phyloP scores from a whole-genome alignment of 1,284 basidiomycete genomes.

The Ceratobasidium sp. region DNA sequence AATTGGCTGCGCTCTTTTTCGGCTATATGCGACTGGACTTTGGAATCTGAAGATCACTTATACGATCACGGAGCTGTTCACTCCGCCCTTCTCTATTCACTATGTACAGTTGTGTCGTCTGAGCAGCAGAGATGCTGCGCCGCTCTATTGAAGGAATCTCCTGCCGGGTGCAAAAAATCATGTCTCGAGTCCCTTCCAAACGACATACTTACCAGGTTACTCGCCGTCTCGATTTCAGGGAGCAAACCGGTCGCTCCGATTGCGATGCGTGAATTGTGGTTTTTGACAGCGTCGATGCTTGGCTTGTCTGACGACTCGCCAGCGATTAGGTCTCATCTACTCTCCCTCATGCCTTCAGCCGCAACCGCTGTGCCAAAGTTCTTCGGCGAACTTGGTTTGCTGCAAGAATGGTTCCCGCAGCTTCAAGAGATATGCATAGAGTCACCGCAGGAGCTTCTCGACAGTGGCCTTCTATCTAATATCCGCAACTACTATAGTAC shows the following conservation, averaged over 20 bases:
- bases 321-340: neutral
- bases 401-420: slow-evolving; percentile 1
- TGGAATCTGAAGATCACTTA: neutral
- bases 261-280: slow-evolving; percentile 1
- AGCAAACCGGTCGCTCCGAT: neutral
- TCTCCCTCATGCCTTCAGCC: neutral
- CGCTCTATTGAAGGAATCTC: neutral
- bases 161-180: neutral
- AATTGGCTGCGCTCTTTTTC: neutral
- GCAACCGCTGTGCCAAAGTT: neutral
- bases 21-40: neutral
- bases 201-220: neutral
- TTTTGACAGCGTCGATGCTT: neutral
- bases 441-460: neutral
- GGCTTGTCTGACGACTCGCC: neutral
- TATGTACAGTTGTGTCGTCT: neutral
- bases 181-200: slow-evolving; percentile 12
- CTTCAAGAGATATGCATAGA: neutral
- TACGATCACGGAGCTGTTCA: neutral
- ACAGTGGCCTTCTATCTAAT: neutral
- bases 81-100: neutral
- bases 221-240: neutral
- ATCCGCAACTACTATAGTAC: neutral
- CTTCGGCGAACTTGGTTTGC: neutral
- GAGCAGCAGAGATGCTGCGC: neutral